Evolutionary conservation across 148 eudicot genomes (phyloP).

Genomic region (Silene uniflora): DNA sequence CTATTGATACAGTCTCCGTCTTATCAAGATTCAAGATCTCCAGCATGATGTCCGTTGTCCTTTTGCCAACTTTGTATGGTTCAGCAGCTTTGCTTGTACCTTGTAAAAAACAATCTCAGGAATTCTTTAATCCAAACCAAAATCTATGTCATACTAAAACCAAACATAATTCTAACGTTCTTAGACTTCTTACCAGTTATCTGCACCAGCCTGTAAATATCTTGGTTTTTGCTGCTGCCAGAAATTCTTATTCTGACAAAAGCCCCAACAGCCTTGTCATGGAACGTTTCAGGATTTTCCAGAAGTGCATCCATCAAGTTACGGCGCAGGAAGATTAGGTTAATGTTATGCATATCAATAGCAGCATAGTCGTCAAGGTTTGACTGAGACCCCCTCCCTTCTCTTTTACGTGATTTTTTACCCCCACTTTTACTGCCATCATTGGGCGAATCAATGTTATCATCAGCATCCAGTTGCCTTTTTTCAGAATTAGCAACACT

Average conservation of each 20-base stretch:
- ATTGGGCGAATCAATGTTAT: slow-evolving; percentile 35
- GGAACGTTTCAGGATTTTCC: slow-evolving; percentile 70
- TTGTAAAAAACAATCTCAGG: slow-evolving; percentile 32
- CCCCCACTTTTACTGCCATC: slow-evolving; percentile 63
- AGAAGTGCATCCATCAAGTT: slow-evolving; percentile 82
- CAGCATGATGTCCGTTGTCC: slow-evolving; percentile 61
- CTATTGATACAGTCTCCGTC: slow-evolving; percentile 74
- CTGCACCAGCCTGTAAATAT: slow-evolving; percentile 95
- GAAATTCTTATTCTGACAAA: slow-evolving; percentile 94
- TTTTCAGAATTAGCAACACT: slow-evolving; percentile 60
- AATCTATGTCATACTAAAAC: background rate
- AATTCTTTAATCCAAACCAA: slow-evolving; percentile 5
- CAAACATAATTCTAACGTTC: background rate
- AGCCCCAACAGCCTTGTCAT: slow-evolving; percentile 71
- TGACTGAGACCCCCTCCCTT: slow-evolving; percentile 57
- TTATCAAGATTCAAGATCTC: slow-evolving; percentile 92
- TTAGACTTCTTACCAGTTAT: slow-evolving; percentile 57
- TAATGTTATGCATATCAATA: slow-evolving; percentile 87
- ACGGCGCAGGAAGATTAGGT: slow-evolving; percentile 74
- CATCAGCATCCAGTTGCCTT: slow-evolving; percentile 61
- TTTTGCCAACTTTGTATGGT: slow-evolving; percentile 86
- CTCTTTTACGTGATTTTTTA: slow-evolving; percentile 55
- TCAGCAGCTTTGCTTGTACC: slow-evolving; percentile 76
- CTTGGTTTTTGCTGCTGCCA: slow-evolving; percentile 84
- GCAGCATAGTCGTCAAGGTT: slow-evolving; percentile 96